Evolutionary conservation across 225 moss, liverwort and hornwort species (phyloP).

Genomic region (Rhytidiadelphus loreus): DNA sequence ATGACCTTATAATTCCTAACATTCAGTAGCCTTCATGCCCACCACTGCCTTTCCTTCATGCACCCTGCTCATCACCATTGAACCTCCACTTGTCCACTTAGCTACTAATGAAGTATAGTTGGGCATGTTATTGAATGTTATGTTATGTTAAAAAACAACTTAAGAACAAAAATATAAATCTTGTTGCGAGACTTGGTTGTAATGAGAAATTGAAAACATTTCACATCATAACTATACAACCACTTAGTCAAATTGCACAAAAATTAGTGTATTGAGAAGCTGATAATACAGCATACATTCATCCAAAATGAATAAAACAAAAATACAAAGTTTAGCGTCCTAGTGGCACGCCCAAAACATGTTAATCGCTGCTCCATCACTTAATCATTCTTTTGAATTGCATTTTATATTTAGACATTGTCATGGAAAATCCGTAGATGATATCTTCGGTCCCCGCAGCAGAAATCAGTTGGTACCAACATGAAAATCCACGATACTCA

Average conservation of each 20-base stretch:
- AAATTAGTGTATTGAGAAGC: neutral
- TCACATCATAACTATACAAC: neutral
- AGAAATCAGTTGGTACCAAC: neutral
- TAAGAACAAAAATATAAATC: no score
- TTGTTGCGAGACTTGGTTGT: neutral
- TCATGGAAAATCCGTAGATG: neutral
- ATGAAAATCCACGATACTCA: neutral
- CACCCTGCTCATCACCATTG: neutral
- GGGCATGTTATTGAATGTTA: neutral
- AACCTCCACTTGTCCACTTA: neutral
- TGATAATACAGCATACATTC: neutral
- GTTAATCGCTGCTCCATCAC: neutral
- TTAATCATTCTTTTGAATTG: neutral
- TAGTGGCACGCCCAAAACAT: no score
- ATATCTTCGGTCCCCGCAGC: neutral
- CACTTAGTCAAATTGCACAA: fast-evolving
- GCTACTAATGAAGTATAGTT: neutral
- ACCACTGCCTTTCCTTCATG: neutral
- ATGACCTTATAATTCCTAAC: neutral
- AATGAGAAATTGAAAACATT: neutral
- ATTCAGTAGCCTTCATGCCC: neutral
- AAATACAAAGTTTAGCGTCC: neutral
- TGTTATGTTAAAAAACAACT: no score
- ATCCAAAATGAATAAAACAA: neutral
- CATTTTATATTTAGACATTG: neutral